Evolutionary conservation across 2,329 filamentous ascomycete species (phyloP).

Genomic region (Apiospora saccharicola): DNA sequence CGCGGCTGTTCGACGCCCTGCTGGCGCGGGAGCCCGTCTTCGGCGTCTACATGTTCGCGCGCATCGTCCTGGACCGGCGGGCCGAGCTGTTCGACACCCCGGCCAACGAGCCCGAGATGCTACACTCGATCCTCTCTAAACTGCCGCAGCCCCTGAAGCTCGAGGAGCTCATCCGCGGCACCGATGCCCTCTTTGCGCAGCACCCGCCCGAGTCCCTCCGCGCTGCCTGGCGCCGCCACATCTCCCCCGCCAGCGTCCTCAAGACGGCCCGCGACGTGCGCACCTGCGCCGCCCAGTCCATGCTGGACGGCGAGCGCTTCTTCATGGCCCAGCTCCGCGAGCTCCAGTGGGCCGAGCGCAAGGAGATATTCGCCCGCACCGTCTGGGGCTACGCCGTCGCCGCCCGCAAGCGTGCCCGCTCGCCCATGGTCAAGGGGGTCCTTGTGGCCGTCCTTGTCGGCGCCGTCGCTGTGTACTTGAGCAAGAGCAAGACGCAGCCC

Average conservation of each 20-base stretch:
- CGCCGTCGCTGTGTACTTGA: conserved; percentile 71
- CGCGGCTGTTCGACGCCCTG: conserved; percentile 90
- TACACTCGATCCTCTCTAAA: conserved; percentile 87
- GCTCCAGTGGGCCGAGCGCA: conserved; percentile 70
- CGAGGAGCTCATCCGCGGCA: conserved; percentile 75
- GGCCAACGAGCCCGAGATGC: conserved; percentile 86
- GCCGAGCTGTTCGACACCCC: conserved; percentile 87
- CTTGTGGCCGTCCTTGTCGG: conserved; percentile 73
- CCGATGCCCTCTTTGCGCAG: conserved; percentile 67
- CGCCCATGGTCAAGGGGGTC: conserved; percentile 61
- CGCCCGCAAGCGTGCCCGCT: not conserved
- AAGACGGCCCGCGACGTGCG: conserved; percentile 75
- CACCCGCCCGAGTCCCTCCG: conserved; percentile 77
- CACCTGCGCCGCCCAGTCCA: conserved; percentile 59
- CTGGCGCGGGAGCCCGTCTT: conserved; percentile 88
- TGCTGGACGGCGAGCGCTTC: conserved; percentile 70
- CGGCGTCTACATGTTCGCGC: conserved; percentile 89
- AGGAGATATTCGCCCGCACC: conserved; percentile 56
- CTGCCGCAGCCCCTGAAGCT: conserved; percentile 83
- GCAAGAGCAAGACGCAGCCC: conserved; percentile 58
- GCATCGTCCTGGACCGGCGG: conserved; percentile 82
- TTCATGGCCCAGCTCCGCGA: conserved; percentile 78
- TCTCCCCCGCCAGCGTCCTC: conserved; percentile 81
- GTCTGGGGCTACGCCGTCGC: conserved; percentile 69
- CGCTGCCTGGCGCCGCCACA: conserved; percentile 68